Evolutionary conservation across 1,139 yeast species (phyloP).

Genomic region (Sugiyamaella xylanicola): DNA sequence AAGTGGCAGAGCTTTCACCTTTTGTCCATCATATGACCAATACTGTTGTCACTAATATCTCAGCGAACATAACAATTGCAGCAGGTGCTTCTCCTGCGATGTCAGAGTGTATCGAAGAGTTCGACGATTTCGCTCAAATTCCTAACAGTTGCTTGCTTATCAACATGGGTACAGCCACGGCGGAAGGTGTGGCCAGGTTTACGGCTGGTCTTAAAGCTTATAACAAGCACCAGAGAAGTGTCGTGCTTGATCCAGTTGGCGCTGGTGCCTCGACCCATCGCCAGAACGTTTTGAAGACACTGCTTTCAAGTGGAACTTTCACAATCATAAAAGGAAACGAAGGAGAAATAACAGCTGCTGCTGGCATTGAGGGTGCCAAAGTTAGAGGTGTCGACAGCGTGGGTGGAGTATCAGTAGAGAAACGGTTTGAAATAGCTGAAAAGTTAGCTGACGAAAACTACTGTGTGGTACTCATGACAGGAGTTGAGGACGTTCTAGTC

Average conservation of each 20-base stretch:
- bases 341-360: conserved; percentile 69
- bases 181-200: conserved; percentile 50
- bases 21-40: conserved; percentile 88
- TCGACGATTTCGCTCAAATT: conserved; percentile 60
- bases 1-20: conserved; percentile 46
- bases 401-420: conserved; percentile 40
- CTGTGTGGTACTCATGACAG: conserved; percentile 75
- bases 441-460: conserved; percentile 58
- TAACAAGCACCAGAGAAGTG: conserved; percentile 58
- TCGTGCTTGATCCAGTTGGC: conserved; percentile 90
- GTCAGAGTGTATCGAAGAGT: conserved; percentile 79
- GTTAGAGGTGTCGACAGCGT: conserved; percentile 64
- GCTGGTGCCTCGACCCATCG: conserved; percentile 79
- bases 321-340: conserved; percentile 83
- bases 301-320: conserved; percentile 61
- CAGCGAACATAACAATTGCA: conserved; percentile 88
- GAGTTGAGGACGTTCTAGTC: conserved; percentile 52
- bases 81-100: conserved; percentile 87
- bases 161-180: conserved; percentile 75
- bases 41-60: conserved; percentile 82
- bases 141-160: conserved; percentile 61
- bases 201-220: conserved; percentile 60
- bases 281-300: conserved; percentile 48
- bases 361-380: conserved; percentile 40
- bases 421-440: conserved; percentile 42